These are phyloP conservation scores for Castanea mollissima DNA, from an alignment of 306 rosid species.

Conservation along the genomic window DNA sequence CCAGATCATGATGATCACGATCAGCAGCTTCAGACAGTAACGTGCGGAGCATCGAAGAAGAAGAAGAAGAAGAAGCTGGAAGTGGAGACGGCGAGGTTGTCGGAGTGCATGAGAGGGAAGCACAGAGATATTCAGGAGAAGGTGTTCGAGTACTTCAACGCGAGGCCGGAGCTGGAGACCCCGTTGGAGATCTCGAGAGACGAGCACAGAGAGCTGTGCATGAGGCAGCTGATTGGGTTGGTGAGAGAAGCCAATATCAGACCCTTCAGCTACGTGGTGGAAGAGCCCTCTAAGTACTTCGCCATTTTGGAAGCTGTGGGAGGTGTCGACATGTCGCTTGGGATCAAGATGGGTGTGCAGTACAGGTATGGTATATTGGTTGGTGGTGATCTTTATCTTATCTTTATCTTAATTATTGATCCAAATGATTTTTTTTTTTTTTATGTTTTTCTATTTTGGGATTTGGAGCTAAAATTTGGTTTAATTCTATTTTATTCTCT, in stretches of 20 bases:
- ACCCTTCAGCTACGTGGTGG: conserved; percentile 50
- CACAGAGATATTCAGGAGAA: conserved; percentile 69
- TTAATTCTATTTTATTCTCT: no score
- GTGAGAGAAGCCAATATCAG: conserved; percentile 74
- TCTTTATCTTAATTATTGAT: not conserved
- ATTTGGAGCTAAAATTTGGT: no score
- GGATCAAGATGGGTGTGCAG: conserved; percentile 90
- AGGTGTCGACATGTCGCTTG: conserved; percentile 80
- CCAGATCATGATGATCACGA: not conserved
- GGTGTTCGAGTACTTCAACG: conserved; percentile 55
- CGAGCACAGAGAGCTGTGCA: conserved; percentile 73
- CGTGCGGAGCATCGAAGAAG: conserved; percentile 36
- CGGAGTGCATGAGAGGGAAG: conserved; percentile 58
- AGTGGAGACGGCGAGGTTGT: conserved; percentile 39
- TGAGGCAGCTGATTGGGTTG: conserved; percentile 69
- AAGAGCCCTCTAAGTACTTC: conserved; percentile 73
- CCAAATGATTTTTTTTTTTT: not conserved
- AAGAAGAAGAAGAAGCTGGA: conserved; percentile 30
- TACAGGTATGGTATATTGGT: conserved; percentile 48
- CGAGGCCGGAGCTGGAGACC: conserved; percentile 74
- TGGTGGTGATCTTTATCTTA: not conserved
- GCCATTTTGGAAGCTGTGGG: conserved; percentile 86
- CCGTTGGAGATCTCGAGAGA: conserved; percentile 77
- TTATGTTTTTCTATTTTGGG: no score
- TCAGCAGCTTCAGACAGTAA: conserved; percentile 24